These are phyloP conservation scores for Ustilago tritici DNA, from an alignment of 1,284 basidiomycete genomes.

Conservation along the genomic window DNA sequence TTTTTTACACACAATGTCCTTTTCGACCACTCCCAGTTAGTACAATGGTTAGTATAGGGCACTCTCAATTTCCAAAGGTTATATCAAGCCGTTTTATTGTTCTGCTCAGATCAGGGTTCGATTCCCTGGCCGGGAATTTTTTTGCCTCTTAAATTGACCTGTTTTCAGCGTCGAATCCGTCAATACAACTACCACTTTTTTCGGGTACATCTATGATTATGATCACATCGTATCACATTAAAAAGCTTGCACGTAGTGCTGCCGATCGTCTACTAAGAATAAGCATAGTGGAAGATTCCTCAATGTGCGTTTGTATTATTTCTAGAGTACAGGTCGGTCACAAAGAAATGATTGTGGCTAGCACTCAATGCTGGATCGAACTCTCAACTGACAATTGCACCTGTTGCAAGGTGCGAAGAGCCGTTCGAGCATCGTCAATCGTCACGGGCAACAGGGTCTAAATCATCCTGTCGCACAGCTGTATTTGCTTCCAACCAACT, in stretches of 20 bases:
- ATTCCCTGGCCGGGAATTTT: conserved; percentile 54
- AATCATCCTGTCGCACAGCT: conserved; percentile 41
- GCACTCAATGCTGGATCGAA: not conserved
- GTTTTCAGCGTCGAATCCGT: not conserved
- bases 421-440: conserved; percentile 22
- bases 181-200: not conserved
- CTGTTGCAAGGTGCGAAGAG: not conserved
- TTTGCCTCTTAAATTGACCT: not conserved
- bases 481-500: conserved; percentile 54
- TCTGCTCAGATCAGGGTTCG: conserved; percentile 56
- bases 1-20: not conserved
- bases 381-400: not conserved
- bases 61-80: not conserved
- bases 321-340: not conserved
- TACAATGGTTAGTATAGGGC: conserved; percentile 7
- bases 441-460: conserved; percentile 41
- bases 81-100: not conserved
- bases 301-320: not conserved
- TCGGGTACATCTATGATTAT: too few species aligned
- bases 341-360: not conserved
- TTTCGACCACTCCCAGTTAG: not conserved
- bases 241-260: too few species aligned
- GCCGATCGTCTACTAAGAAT: not conserved
- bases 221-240: too few species aligned
- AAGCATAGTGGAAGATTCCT: not conserved